Evolutionary conservation across 1,139 yeast species (phyloP).

Genomic region (Keqinozyma sinolaborantium): DNA sequence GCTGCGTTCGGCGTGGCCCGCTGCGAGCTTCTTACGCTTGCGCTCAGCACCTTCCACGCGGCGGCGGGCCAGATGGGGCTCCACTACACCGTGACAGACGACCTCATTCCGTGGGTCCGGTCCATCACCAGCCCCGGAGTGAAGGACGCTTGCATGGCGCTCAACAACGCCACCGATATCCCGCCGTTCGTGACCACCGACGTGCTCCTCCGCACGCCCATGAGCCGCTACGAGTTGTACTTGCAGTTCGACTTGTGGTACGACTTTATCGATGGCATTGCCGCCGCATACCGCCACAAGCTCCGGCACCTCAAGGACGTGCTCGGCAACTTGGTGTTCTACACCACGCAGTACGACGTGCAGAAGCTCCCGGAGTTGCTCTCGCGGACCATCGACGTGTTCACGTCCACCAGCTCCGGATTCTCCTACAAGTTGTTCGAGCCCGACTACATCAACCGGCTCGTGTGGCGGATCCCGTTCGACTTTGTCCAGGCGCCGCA

Average conservation of each 20-base stretch:
- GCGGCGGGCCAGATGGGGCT: neutral
- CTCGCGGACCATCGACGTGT: slow-evolving; percentile 11
- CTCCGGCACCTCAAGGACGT: slow-evolving; percentile 16
- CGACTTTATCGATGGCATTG: slow-evolving; percentile 14
- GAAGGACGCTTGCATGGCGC: slow-evolving; percentile 22
- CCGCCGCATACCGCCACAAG: slow-evolving; percentile 14
- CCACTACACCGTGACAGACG: slow-evolving; percentile 4
- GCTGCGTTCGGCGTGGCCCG: neutral
- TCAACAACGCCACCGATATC: slow-evolving; percentile 23
- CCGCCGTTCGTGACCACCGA: slow-evolving; percentile 37
- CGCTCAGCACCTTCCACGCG: neutral
- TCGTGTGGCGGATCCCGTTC: slow-evolving; percentile 22
- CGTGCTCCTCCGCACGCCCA: slow-evolving; percentile 33
- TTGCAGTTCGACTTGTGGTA: slow-evolving; percentile 39
- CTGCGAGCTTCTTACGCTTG: neutral
- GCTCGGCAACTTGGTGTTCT: slow-evolving; percentile 24
- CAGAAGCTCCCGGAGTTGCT: slow-evolving; percentile 15
- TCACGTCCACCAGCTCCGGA: slow-evolving; percentile 11
- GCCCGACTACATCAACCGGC: slow-evolving; percentile 15
- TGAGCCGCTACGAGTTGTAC: slow-evolving; percentile 24
- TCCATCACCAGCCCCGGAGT: slow-evolving; percentile 24
- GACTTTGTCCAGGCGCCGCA: slow-evolving; percentile 8
- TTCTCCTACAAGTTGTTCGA: slow-evolving; percentile 10
- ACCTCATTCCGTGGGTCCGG: slow-evolving; percentile 24
- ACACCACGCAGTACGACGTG: slow-evolving; percentile 23